Percentiles rank a stretch among this genome's conserved stretches.
Evolutionary conservation across 73 alveolate genomes (phyloP).

Genomic region (Paramecium caudatum): DNA sequence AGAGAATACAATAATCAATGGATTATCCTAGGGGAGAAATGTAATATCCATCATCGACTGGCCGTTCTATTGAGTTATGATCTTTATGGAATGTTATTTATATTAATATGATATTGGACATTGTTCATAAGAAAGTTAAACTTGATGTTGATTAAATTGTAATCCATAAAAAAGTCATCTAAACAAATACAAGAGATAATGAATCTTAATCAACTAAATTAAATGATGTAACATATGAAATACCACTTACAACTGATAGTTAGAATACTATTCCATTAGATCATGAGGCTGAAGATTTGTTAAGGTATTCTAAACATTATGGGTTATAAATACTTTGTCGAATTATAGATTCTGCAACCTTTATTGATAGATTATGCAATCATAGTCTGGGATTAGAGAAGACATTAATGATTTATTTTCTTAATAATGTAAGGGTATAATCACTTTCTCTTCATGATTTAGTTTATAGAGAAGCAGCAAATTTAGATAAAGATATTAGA

Average conservation of each 20-base stretch:
- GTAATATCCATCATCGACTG: neutral
- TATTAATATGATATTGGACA: slow-evolving; percentile 19
- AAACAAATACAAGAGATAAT: slow-evolving; percentile 7
- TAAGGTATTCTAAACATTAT: slow-evolving; percentile 7
- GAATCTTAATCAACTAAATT: slow-evolving; percentile 40
- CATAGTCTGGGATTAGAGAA: neutral
- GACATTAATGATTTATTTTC: slow-evolving; percentile 11
- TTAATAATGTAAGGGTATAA: neutral
- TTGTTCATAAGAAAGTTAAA: slow-evolving; percentile 37
- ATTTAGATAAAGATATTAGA: slow-evolving; percentile 52
- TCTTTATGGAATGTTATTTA: too few relatives aligned
- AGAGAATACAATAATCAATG: slow-evolving; percentile 15
- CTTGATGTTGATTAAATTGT: slow-evolving; percentile 22
- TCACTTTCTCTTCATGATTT: neutral
- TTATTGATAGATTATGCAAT: neutral
- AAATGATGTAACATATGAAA: neutral
- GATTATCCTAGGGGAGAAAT: too few relatives aligned
- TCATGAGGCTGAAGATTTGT: neutral
- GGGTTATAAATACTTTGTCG: slow-evolving; percentile 2
- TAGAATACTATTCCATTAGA: neutral
- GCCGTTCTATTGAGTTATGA: neutral
- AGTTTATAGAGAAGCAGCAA: neutral
- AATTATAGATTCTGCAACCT: slow-evolving; percentile 5
- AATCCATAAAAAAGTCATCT: too few relatives aligned
- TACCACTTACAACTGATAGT: slow-evolving; percentile 16